These are phyloP conservation scores for Pugionium dolabratum DNA, from an alignment of 345 rosid species.

Conservation along the genomic window DNA sequence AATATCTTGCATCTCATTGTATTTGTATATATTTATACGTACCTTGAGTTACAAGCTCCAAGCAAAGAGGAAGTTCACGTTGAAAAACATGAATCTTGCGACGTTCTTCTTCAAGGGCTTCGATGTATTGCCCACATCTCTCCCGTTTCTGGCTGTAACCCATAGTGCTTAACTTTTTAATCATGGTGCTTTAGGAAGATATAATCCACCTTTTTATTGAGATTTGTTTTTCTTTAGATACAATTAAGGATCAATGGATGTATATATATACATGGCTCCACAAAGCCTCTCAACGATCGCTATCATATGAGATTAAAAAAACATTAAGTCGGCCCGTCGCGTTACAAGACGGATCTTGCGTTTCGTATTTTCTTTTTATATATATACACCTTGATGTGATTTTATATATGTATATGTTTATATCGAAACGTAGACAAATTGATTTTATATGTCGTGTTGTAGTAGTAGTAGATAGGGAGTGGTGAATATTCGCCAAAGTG, in stretches of 20 bases:
- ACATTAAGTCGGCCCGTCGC: slow-evolving; percentile 84
- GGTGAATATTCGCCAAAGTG: slow-evolving; percentile 41
- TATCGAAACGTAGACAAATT: slow-evolving; percentile 30
- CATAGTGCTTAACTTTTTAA: slow-evolving; percentile 41
- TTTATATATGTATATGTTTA: not conserved
- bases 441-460: slow-evolving; percentile 25
- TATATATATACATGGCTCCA: slow-evolving; percentile 23
- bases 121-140: slow-evolving; percentile 60
- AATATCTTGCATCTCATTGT: not conserved
- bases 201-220: slow-evolving; percentile 7
- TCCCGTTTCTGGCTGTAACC: slow-evolving; percentile 54
- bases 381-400: slow-evolving; percentile 16
- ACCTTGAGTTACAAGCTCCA: slow-evolving; percentile 94
- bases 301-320: slow-evolving; percentile 14
- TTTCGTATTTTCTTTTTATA: slow-evolving; percentile 14
- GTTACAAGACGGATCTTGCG: slow-evolving; percentile 61
- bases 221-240: slow-evolving; percentile 22
- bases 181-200: not conserved
- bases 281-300: slow-evolving; percentile 27
- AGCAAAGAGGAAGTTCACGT: slow-evolving; percentile 92
- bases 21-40: not conserved
- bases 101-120: slow-evolving; percentile 81
- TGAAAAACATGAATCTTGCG: slow-evolving; percentile 89
- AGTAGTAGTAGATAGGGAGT: slow-evolving; percentile 33
- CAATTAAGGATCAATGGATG: slow-evolving; percentile 2